phyloP scores from a whole-genome alignment of 108 stramenopile species.

The Pelagomonas calceolata region DNA sequence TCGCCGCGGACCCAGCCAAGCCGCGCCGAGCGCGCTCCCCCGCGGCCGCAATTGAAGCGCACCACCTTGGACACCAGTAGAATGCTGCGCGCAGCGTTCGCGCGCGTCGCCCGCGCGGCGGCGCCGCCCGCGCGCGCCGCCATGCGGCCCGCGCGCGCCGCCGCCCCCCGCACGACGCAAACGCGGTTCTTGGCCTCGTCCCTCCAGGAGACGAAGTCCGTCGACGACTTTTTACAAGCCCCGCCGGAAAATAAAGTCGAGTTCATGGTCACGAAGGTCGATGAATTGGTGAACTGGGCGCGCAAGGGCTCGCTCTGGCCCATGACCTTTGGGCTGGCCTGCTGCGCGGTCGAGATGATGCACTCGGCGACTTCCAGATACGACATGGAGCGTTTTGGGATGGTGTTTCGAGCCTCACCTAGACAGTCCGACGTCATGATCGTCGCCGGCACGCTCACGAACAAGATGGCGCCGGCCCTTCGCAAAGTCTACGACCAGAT shows the following conservation, averaged over 20 bases:
- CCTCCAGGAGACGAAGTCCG: no score
- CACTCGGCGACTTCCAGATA: slow-evolving; percentile 95
- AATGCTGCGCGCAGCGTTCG: no score
- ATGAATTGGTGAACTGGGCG: slow-evolving; percentile 98
- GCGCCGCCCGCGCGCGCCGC: no score
- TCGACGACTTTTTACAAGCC: no score
- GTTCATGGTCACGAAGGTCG: slow-evolving; percentile 91
- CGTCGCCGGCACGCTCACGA: slow-evolving; percentile 97
- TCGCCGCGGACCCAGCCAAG: no score
- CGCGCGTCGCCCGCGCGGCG: no score
- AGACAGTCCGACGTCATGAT: slow-evolving; percentile 98
- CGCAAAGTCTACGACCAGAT: slow-evolving; percentile 99
- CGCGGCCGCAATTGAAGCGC: no score
- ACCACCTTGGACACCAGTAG: no score
- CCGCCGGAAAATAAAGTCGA: slow-evolving; percentile 78
- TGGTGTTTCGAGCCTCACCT: slow-evolving; percentile 86
- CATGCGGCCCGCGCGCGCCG: no score
- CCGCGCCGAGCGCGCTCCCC: no score
- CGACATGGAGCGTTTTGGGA: slow-evolving; percentile 98
- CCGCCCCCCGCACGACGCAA: no score
- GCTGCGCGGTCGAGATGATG: slow-evolving; percentile 99
- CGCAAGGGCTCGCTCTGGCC: slow-evolving; percentile 98
- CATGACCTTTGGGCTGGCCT: slow-evolving; percentile 98
- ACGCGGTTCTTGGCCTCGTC: no score
- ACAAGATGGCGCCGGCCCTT: slow-evolving; percentile 99